Conservation (phyloP, 768 basidiomycete genomes). For the Kwoniella europaea region DNA sequence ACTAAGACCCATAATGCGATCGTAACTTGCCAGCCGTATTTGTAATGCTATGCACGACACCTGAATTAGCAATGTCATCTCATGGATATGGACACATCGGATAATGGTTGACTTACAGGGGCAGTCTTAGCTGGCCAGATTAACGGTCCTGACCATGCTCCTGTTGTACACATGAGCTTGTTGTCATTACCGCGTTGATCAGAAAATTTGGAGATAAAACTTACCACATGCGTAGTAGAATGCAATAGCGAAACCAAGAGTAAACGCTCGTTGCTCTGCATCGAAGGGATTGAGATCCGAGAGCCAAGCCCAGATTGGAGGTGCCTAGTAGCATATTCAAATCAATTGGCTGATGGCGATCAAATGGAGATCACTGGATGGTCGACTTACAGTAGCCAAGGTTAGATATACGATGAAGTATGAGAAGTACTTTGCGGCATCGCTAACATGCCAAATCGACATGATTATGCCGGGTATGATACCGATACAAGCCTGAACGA, state of each 20-base stretch:
- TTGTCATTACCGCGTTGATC: neutral
- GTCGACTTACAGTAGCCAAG: constrained; percentile 31
- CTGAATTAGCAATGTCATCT: neutral
- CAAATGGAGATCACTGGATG: too few species aligned
- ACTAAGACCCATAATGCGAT: constrained; percentile 48
- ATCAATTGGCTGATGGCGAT: neutral
- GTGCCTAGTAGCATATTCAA: constrained; percentile 20
- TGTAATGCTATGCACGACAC: constrained; percentile 31
- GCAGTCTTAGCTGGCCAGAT: constrained; percentile 50
- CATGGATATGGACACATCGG: neutral
- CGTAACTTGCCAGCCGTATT: constrained; percentile 44
- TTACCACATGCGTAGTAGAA: constrained; percentile 49
- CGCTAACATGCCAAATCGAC: constrained; percentile 50
- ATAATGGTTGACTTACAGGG: constrained; percentile 24
- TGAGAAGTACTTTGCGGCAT: constrained; percentile 49
- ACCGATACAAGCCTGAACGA: constrained; percentile 43
- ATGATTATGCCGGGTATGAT: constrained; percentile 51
- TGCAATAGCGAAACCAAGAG: constrained; percentile 46
- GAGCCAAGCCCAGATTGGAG: constrained; percentile 52
- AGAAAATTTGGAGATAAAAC: neutral
- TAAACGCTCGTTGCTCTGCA: constrained; percentile 51
- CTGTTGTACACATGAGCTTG: constrained; percentile 13
- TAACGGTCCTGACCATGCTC: constrained; percentile 48
- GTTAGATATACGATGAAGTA: constrained; percentile 46
- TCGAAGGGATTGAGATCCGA: constrained; percentile 52